Base-by-base conservation (phyloP, 495 filamentous ascomycete genomes). In the Trichoderma erinaceum region DNA sequence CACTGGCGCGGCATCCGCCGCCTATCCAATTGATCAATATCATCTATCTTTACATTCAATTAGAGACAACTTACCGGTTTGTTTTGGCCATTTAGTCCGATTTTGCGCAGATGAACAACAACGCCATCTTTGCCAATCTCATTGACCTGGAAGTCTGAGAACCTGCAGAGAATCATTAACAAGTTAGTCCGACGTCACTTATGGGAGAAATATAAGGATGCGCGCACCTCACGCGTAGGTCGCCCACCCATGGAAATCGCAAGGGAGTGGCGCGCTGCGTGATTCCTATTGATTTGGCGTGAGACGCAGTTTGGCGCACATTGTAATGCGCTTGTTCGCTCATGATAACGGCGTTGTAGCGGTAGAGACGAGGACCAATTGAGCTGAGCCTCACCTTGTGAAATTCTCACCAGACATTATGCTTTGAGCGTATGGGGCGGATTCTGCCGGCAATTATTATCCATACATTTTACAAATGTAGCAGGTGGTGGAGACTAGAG, bases 61-160 rank as follows among this genome's bases (percentile, higher is more conserved):
- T 11, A 18, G 67, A 70, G 46, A 87, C 69, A 38, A 72, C 77
- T 18, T 80, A 81, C 8, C 81, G 72, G 16, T 84, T 32, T 82
- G 70, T 79, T 12, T 78, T 75, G 85, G 67, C 78, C 80, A 78
- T 68, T 78, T 75, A 99, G 83, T 35, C 67, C 67, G 11, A 68
- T 32, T 21, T 16, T 64, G 38, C 58, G 23, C 23, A 68, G 43
- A 76, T 97, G 92, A 56, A 94, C 72, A 3, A 97, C 93, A 64
- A 87, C 79, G 15, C 93, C 94, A 74, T 88, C 84, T 13, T 87
- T 88, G 16, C 84, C 76, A 70, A 99, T 95, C 79, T 99, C 95
- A 75, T 97, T 92, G 68, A 99, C 95, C 64, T 94, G 79, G 76
- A 99, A 99, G 75, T 99, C 95, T 16, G 93, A 96, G 78, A 92